phyloP scores from a whole-genome alignment of 768 basidiomycete genomes.

The Leccinum longicurvipes region DNA sequence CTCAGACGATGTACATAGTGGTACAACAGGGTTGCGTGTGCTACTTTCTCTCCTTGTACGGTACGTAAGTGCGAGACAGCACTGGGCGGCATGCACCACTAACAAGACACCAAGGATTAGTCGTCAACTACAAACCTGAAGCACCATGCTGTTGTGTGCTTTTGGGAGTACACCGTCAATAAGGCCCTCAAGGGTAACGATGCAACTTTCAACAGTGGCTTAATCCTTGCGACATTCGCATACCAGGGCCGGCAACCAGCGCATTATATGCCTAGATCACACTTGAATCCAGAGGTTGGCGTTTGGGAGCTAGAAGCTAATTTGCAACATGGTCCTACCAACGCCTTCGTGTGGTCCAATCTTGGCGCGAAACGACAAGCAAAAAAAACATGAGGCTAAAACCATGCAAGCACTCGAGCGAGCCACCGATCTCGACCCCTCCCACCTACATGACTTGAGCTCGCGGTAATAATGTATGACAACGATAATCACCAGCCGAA shows the following conservation, averaged over 20 bases:
- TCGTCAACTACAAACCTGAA: neutral
- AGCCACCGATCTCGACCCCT: slow-evolving; percentile 77
- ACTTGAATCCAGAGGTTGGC: neutral
- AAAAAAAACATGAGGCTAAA: slow-evolving; percentile 91
- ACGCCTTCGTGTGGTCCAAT: slow-evolving; percentile 81
- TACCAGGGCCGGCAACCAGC: neutral
- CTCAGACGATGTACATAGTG: neutral
- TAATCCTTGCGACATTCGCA: neutral
- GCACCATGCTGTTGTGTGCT: neutral
- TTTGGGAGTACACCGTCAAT: neutral
- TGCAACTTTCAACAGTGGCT: neutral
- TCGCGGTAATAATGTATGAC: slow-evolving; percentile 85
- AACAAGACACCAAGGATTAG: neutral
- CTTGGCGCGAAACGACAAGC: slow-evolving; percentile 97
- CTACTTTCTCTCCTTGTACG: neutral
- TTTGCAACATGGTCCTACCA: slow-evolving; percentile 71
- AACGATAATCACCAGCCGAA: slow-evolving; percentile 80
- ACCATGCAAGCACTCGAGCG: slow-evolving; percentile 83
- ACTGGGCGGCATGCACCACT: neutral
- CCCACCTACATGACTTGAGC: slow-evolving; percentile 81
- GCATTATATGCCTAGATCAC: neutral
- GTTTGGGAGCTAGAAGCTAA: slow-evolving; percentile 87
- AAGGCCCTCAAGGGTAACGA: neutral
- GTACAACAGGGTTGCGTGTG: neutral
- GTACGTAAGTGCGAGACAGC: neutral